Conservation (phyloP, 176 grass and related monocot species). For the Elymus sibiricus region DNA sequence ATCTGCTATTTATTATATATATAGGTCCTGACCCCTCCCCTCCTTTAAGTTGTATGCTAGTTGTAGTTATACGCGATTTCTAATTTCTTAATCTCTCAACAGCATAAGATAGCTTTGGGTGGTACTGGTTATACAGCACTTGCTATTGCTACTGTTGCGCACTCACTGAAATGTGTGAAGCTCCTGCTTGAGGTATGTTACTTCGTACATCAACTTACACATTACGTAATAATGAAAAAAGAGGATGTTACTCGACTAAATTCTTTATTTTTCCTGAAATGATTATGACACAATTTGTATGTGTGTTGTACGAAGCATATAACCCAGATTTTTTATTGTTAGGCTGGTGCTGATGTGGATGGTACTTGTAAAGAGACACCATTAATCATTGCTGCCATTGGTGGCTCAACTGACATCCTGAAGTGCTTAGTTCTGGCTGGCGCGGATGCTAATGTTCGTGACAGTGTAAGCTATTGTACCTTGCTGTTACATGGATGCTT, state of each 20-base stretch:
- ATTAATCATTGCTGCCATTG: not conserved
- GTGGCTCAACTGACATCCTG: conserved; percentile 27
- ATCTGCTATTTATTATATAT: not conserved
- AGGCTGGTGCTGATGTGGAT: conserved; percentile 43
- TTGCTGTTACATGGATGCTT: not conserved
- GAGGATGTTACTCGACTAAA: not conserved
- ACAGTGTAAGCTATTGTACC: conserved; percentile 18
- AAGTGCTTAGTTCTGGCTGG: conserved; percentile 29
- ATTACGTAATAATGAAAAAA: not conserved
- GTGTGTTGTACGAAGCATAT: not conserved
- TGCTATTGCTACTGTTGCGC: not conserved
- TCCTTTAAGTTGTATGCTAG: not conserved
- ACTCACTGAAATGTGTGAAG: conserved; percentile 15
- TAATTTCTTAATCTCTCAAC: not conserved
- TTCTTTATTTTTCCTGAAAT: not conserved
- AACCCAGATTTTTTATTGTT: conserved; percentile 1
- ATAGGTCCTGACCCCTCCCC: not conserved
- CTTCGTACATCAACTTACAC: conserved; percentile 4
- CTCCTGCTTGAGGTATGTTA: conserved; percentile 7
- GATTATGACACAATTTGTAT: not conserved
- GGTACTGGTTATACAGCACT: conserved; percentile 2
- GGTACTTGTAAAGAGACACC: conserved; percentile 20
- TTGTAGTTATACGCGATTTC: not conserved
- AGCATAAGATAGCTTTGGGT: not conserved
- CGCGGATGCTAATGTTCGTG: conserved; percentile 35